Conservation (phyloP, 345 rosid genomes). For the Atalantia buxifolia region DNA sequence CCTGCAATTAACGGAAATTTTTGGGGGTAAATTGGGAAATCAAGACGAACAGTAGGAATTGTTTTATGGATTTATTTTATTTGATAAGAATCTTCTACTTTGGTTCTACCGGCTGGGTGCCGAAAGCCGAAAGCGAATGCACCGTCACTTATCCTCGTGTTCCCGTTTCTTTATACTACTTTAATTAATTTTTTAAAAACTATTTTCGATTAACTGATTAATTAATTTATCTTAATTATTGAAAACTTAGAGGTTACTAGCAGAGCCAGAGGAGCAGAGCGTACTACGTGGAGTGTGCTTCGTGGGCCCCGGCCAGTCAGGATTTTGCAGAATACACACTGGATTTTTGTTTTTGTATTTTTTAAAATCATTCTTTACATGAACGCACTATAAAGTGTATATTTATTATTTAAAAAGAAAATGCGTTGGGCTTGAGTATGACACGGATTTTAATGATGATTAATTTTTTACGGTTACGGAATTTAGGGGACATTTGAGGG, state of each 20-base stretch:
- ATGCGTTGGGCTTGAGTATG: not conserved
- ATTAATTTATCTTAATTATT: too few relatives aligned
- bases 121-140: slow-evolving; percentile 5
- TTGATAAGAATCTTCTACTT: not conserved
- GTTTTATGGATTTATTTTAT: not conserved
- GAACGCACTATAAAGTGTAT: too few relatives aligned
- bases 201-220: too few relatives aligned
- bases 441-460: not conserved
- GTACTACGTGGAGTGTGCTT: not conserved
- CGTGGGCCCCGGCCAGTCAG: not conserved
- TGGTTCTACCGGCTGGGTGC: not conserved
- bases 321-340: not conserved
- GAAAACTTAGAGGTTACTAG: not conserved
- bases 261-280: too few relatives aligned
- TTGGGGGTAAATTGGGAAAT: not conserved
- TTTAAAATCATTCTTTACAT: too few relatives aligned
- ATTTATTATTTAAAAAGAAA: too few relatives aligned
- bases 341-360: not conserved
- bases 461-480: not conserved
- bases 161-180: not conserved
- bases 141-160: slow-evolving; percentile 1
- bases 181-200: not conserved
- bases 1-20: not conserved
- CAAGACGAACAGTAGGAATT: not conserved
- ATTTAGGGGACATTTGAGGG: not conserved